Base-by-base conservation (phyloP, 177 flowering plant species). In the Telopea speciosissima region DNA sequence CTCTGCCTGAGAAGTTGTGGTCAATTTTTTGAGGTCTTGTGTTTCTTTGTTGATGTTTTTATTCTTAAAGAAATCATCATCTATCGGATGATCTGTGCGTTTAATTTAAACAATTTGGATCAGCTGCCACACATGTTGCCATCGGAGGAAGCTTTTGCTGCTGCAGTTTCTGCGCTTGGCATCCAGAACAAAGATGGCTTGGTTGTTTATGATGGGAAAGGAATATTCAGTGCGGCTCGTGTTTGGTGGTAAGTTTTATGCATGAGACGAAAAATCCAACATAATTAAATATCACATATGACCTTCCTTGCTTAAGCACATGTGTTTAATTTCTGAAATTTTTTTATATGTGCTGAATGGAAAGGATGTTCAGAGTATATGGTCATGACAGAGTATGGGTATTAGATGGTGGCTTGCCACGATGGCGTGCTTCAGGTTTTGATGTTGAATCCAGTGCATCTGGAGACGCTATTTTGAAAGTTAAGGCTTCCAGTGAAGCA, bases 41-140 rank as follows among this genome's bases (percentile, higher is more conserved):
- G 28, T 10, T 61, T 19, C 24, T 17, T 24, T 9, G 3, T 52
- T 44, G 6, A 24, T 25, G 3, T 25, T 13, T 8, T 16, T 62
- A 9, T 63, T 54, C 28, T 26, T 63, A 14, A 5, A 26, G 17
- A 1, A 63, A 26, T 23, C 13, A 26, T 23, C 13, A 60, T 66
- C 26, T 28, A 28, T 28, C 31, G 4, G 31, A 23, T 59, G 21
- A 44, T 44, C 11, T 36, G 8, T 71, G 44, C 44, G 1, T 28
- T 24, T 71, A 33, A 61, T 56, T 63, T 59, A 19, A 44, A 63
- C 58, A 62, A 67, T 42, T 36, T 74, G 76, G 54, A 63, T 70
- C 87, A 96, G 99, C 81, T 96, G 80, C 99, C 99, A 52, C 98
- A 93, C 77, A 96, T 96, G 99, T 81, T 96, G 78, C 99, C 99